Evolutionary conservation across 306 rosid species (phyloP).

Genomic region (Vigna hirtella): DNA sequence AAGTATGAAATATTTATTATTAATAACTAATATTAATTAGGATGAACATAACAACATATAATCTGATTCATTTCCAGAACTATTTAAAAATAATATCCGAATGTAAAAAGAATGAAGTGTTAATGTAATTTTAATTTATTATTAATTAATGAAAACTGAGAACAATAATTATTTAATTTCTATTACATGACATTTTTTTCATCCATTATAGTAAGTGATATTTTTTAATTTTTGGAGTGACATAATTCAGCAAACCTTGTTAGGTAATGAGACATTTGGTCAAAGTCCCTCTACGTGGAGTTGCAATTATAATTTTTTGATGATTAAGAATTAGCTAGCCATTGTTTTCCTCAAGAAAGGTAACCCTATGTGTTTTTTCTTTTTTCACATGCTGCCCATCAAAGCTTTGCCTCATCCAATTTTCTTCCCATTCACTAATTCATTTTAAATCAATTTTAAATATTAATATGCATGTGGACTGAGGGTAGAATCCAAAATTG

Average conservation of each 20-base stretch:
- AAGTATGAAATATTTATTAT: too few relatives aligned
- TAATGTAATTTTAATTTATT: too few relatives aligned
- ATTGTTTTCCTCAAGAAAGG: slow-evolving; percentile 64
- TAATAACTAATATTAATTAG: too few relatives aligned
- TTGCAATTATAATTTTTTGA: slow-evolving; percentile 39
- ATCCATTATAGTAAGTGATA: neutral
- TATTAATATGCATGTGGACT: slow-evolving; percentile 17
- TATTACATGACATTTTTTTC: neutral
- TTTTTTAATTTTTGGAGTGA: neutral
- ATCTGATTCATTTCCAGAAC: too few relatives aligned
- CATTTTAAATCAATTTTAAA: slow-evolving; percentile 18
- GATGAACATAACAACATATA: too few relatives aligned
- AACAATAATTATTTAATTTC: neutral
- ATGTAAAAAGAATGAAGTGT: too few relatives aligned
- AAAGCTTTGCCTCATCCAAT: slow-evolving; percentile 44
- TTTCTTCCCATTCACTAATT: slow-evolving; percentile 36
- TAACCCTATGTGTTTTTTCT: slow-evolving; percentile 41
- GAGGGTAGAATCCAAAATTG: slow-evolving; percentile 31
- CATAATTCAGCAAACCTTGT: slow-evolving; percentile 16
- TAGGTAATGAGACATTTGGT: slow-evolving; percentile 51
- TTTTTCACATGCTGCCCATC: slow-evolving; percentile 66
- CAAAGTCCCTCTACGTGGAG: slow-evolving; percentile 54
- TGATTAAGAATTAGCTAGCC: slow-evolving; percentile 48
- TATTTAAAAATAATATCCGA: too few relatives aligned
- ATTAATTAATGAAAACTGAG: too few relatives aligned